phyloP scores from a whole-genome alignment of 2,329 filamentous ascomycete species.

The Anthostomella pinea region DNA sequence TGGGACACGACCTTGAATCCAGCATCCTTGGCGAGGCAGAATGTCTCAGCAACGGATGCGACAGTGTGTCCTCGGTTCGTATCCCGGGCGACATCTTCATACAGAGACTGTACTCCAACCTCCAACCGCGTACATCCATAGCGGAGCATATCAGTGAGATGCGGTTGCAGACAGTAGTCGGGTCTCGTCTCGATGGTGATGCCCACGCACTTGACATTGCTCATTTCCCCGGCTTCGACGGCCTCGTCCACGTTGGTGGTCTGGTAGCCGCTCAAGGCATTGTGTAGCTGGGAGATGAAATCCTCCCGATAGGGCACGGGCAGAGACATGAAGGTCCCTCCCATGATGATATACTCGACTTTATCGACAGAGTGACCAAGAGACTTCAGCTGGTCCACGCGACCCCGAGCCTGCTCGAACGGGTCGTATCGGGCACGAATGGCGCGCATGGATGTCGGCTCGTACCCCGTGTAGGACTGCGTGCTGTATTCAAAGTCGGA shows the following conservation, averaged over 20 bases:
- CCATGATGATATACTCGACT: slow-evolving; percentile 99
- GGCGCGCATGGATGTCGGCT: slow-evolving; percentile 96
- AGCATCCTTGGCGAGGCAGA: slow-evolving; percentile 94
- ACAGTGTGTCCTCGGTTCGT: slow-evolving; percentile 97
- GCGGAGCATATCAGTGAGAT: slow-evolving; percentile 92
- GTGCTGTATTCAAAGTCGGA: slow-evolving; percentile 99
- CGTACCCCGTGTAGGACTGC: slow-evolving; percentile 97
- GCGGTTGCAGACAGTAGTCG: slow-evolving; percentile 95
- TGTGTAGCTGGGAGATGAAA: slow-evolving; percentile 95
- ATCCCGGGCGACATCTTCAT: slow-evolving; percentile 97
- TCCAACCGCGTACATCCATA: slow-evolving; percentile 95
- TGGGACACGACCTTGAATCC: slow-evolving; percentile 99
- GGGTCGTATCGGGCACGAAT: slow-evolving; percentile 96
- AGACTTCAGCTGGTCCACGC: slow-evolving; percentile 94
- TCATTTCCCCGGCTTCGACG: slow-evolving; percentile 91
- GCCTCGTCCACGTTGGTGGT: slow-evolving; percentile 94
- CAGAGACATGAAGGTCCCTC: slow-evolving; percentile 97
- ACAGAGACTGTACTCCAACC: slow-evolving; percentile 92
- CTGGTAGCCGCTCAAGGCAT: slow-evolving; percentile 93
- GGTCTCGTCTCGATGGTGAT: slow-evolving; percentile 98
- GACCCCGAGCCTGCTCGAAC: slow-evolving; percentile 92
- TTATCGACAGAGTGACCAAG: slow-evolving; percentile 97
- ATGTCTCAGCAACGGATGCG: slow-evolving; percentile 91
- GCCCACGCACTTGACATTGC: slow-evolving; percentile 94
- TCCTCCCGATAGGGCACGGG: slow-evolving; percentile 84